These are phyloP conservation scores for Hura crepitans DNA, from an alignment of 441 rosid species.

Conservation along the genomic window DNA sequence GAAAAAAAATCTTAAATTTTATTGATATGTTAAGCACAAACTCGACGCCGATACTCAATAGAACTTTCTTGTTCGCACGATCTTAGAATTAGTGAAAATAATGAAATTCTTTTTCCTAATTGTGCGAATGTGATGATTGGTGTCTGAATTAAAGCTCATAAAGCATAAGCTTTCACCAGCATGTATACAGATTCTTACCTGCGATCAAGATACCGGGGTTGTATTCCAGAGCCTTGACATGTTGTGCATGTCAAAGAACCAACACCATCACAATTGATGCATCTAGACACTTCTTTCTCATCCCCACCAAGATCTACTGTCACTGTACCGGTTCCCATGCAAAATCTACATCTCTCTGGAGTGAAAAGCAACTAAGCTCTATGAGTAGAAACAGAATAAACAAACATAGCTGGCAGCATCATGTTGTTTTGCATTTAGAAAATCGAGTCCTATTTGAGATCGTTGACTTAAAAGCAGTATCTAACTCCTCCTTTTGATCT, in stretches of 20 bases:
- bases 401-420: neutral
- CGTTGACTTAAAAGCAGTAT: neutral
- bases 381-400: neutral
- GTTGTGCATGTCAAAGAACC: conserved; percentile 93
- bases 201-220: conserved; percentile 95
- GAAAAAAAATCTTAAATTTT: too few relatives aligned
- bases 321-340: conserved; percentile 68
- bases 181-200: conserved; percentile 41
- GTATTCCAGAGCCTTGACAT: conserved; percentile 91
- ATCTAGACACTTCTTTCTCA: conserved; percentile 67
- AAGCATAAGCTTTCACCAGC: too few relatives aligned
- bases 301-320: conserved; percentile 70
- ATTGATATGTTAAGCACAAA: neutral
- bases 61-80: neutral
- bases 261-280: conserved; percentile 77
- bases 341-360: conserved; percentile 80
- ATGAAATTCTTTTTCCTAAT: neutral
- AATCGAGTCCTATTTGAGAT: too few relatives aligned
- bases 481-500: neutral
- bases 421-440: neutral
- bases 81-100: neutral
- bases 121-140: neutral
- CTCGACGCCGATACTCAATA: too few relatives aligned
- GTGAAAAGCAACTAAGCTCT: neutral
- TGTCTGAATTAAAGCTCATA: neutral